Evolutionary conservation across 768 basidiomycete species (phyloP), one percentile per base, ranked within the genome.

Genomic region (Lentinus brumalis): DNA sequence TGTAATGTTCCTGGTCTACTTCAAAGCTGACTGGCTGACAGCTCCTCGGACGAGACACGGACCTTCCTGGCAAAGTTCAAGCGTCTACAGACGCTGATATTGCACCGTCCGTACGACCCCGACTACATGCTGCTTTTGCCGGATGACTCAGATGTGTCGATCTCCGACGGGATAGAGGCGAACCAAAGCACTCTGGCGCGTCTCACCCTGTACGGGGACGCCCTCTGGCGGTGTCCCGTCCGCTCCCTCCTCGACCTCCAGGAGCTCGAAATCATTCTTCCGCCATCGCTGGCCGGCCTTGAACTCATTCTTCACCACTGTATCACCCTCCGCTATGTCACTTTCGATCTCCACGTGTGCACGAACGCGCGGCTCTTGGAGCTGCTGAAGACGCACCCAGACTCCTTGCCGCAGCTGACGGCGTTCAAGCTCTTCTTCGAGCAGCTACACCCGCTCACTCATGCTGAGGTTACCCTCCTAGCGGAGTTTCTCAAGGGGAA

Each of bases 381-480:
- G 21, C 51, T 38, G 4, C 29, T 65, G 18, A 53, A 10, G n/a
- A 14, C 21, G 8, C 12, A 50, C 11, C 50, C 60, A 9, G 26
- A 16, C 1, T 47, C 61, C 0, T 35, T 65, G 8, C 64, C 61
- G 7, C 14, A 42, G 7, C 38, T 65, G 15, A 30, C 39, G 11
- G 56, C 61, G 1, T 50, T 65, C 39, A 65, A 65, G 55, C 45
- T 62, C 10, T n/a, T 53, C 21, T 21, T 45, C 53, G 30, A 31
- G 29, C 31, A 26, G 1, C 8, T 16, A 26, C 1, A 32, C 32
- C 50, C 50, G 31, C 12, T 12, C n/a, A 18, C 26, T 45, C 30
- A 1, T 8, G 21, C 21, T 26, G 32, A 2, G 8, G 4, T 29
- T 11, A 11, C 35, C 11, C 7, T 35, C 7, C 6, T 35, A 7